Evolutionary conservation across 371 early-diverging fungal species (phyloP).

Genomic region (Basidiobolus meristosporus): DNA sequence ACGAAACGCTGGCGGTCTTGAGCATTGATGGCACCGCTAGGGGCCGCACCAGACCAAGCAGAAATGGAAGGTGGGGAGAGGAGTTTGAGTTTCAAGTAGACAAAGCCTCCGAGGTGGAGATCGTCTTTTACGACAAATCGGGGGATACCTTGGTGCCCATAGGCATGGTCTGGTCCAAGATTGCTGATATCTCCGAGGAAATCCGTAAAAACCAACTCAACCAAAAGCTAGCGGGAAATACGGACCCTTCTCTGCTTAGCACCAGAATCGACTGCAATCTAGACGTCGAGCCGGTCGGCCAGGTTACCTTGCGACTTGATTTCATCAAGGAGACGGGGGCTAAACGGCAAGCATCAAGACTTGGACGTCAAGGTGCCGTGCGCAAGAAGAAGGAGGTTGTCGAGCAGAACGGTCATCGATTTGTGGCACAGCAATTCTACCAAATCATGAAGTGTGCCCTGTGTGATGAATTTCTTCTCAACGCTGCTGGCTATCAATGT

Average conservation of each 20-base stretch:
- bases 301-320: conserved; percentile 54
- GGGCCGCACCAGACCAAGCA: conserved; percentile 46
- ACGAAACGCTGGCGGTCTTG: conserved; percentile 41
- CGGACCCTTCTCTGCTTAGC: neutral
- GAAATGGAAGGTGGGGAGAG: conserved; percentile 60
- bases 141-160: conserved; percentile 37
- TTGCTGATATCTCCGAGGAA: conserved; percentile 59
- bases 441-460: conserved; percentile 87
- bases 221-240: conserved; percentile 2
- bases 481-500: conserved; percentile 73
- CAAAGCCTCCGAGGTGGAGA: conserved; percentile 81
- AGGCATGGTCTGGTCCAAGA: conserved; percentile 66
- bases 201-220: conserved; percentile 23
- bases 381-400: conserved; percentile 57
- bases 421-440: conserved; percentile 64
- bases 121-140: conserved; percentile 53
- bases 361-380: conserved; percentile 76
- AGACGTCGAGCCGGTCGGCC: conserved; percentile 84
- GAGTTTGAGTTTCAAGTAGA: conserved; percentile 65
- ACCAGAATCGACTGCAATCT: conserved; percentile 58
- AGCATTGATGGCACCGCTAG: conserved; percentile 64
- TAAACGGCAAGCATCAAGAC: conserved; percentile 34
- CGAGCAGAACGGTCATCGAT: conserved; percentile 76
- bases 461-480: conserved; percentile 78
- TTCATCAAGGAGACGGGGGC: conserved; percentile 39